These are phyloP conservation scores for Boechera divaricarpa DNA, from an alignment of 345 rosid species.

Conservation along the genomic window DNA sequence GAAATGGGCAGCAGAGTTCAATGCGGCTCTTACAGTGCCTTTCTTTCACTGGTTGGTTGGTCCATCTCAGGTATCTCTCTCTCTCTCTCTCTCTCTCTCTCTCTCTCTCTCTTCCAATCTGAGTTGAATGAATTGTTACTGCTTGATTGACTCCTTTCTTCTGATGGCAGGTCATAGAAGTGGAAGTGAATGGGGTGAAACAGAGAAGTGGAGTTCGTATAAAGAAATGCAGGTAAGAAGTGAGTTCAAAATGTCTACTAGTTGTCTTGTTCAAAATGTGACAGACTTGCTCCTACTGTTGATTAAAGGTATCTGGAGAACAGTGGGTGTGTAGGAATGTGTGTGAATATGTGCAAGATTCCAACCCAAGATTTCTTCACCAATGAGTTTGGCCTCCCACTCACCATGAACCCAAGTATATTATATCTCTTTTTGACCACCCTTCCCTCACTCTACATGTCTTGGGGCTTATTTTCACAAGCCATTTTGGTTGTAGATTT, in stretches of 20 bases:
- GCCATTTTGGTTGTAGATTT: conserved; percentile 57
- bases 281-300: neutral
- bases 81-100: neutral
- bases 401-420: conserved; percentile 90
- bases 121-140: neutral
- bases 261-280: neutral
- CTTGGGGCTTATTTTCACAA: neutral
- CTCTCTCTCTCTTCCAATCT: neutral
- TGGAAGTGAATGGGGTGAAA: conserved; percentile 82
- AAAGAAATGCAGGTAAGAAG: conserved; percentile 43
- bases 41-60: conserved; percentile 97
- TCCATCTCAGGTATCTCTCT: conserved; percentile 58
- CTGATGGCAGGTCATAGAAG: conserved; percentile 60
- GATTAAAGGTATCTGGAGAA: conserved; percentile 85
- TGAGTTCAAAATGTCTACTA: neutral
- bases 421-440: conserved; percentile 6
- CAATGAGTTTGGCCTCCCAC: conserved; percentile 94
- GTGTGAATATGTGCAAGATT: conserved; percentile 95
- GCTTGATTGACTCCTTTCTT: neutral
- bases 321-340: conserved; percentile 98
- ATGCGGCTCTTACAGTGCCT: conserved; percentile 91
- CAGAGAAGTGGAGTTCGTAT: conserved; percentile 88
- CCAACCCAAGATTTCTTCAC: conserved; percentile 99
- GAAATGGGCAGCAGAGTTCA: conserved; percentile 95
- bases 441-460: neutral